Evolutionary conservation across 2,329 filamentous ascomycete species (phyloP), one percentile per base, ranked within the genome.

Genomic region (Teratosphaeria pseudoeucalypti): DNA sequence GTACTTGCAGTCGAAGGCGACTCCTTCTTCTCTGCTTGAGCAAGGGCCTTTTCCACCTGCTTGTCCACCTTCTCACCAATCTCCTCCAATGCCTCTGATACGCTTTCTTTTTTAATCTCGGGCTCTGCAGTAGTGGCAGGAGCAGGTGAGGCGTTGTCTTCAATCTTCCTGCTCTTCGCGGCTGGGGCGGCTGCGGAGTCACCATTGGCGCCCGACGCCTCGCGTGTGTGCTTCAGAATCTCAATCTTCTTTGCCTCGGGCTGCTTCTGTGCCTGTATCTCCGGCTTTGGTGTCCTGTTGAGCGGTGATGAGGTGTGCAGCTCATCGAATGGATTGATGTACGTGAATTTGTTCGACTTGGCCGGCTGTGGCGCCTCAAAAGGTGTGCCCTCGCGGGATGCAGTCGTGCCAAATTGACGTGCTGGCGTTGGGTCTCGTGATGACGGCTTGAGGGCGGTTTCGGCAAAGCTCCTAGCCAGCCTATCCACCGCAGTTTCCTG

Each of bases 281-380:
- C 69, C 56, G 72, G 69, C 66, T 80, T 79, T n/a, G 81, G 78
- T 29, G 80, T 81, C 58, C 76, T 77, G 63, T 83, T 84, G 57
- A 82, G 81, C 43, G 85, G 84, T 62, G 85, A 87, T 2, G 84
- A 84, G 52, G 85, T 84, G 60, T 84, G 82, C 62, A 89, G 76
- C 67, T 87, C 81, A 60, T 89, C 85, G 66, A 89, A 89, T 1
- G 86, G 86, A 66, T 89, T 89, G 66, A 85, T 80, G 73, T 89
- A 88, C 32, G 81, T 88, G 71, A 89, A 89, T 58, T 86, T 78
- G 54, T 74, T 72, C 7, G 73, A 67, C 52, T 72, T 74, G 52
- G 70, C 69, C 6, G 73, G 71, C 54, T 72, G 65, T 58, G 64
- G 70, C 32, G 72, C 72, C 63, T 75, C 77, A 71, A 76, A 79